Base-by-base conservation (phyloP, 495 filamentous ascomycete species). In the Xylaria intraflava region DNA sequence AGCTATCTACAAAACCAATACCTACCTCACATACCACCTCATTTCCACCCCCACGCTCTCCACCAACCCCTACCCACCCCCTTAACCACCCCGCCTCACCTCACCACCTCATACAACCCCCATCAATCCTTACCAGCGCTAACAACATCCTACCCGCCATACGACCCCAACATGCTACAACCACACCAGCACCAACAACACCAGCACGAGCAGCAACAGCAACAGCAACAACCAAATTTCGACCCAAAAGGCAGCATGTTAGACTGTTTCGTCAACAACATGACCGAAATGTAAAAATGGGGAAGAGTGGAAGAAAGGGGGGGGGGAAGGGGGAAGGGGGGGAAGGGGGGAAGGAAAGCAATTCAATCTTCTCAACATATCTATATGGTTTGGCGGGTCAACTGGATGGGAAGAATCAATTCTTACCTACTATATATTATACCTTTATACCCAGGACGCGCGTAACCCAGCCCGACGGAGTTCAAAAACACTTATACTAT, bases 211-310 rank as follows among this genome's bases (percentile, higher is more conserved):
- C 29, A 35, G 11, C 45, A 30, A n/a, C 42, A 10, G 36, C 36
- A 39, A n/a, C 36, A 39, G 6, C 36, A 39, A 7, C 36, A 39
- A 39, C 36, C 8, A 7, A 7, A 29, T 3, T 54, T 17, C 35
- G 42, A 14, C 1, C 51, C 27, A 7, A 43, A 54, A 17, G 44
- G 44, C 31, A 42, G 6, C 17, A n/a, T 53, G 5, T 29, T 54
- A 12, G 51, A 54, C 26, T 54, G 51, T 20, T 54, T 54, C 35
- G 51, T 46, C n/a, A 31, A 42, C 19, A 54, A 48, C 51, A 54
- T 54, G 33, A 11, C 27, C 12, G 51, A 54, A 3, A 54, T 54
- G 29, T 54, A 48, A 20, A 40, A n/a, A 24, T 47, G 19, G n/a
- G 29, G 10, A 35, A 35, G 2, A 2, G 4, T 14, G 3, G 8